phyloP scores from a whole-genome alignment of 208 protist species.

The Trypanosoma platydactyli region DNA sequence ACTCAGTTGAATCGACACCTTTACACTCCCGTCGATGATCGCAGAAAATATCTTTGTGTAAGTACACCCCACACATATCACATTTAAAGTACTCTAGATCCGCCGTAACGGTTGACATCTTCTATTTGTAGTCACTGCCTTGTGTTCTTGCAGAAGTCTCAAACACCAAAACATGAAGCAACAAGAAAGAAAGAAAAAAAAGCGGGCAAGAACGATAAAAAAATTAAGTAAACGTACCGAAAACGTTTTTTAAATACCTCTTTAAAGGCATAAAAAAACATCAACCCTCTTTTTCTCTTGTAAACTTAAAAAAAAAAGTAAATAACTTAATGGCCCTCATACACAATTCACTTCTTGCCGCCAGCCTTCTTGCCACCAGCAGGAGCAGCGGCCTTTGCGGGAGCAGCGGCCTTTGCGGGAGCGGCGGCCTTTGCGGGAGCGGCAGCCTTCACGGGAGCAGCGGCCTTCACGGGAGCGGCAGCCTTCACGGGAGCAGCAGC shows the following conservation, averaged over 20 bases:
- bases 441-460: slow-evolving; percentile 43
- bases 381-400: slow-evolving; percentile 33
- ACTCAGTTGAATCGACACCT: slow-evolving; percentile 41
- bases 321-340: too few relatives aligned
- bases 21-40: slow-evolving; percentile 71
- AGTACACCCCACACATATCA: slow-evolving; percentile 68
- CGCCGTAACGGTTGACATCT: slow-evolving; percentile 59
- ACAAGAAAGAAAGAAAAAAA: too few relatives aligned
- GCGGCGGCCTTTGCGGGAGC: slow-evolving; percentile 42
- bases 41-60: slow-evolving; percentile 79
- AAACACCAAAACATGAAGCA: too few relatives aligned
- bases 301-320: too few relatives aligned
- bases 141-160: not conserved
- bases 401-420: slow-evolving; percentile 31
- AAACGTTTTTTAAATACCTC: too few relatives aligned
- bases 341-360: slow-evolving; percentile 57
- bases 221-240: too few relatives aligned
- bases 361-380: slow-evolving; percentile 46
- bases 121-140: not conserved
- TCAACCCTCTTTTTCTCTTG: too few relatives aligned
- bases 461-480: slow-evolving; percentile 34
- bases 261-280: too few relatives aligned
- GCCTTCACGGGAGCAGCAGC: slow-evolving; percentile 47
- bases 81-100: slow-evolving; percentile 83
- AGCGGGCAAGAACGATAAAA: too few relatives aligned